These are phyloP conservation scores for Hirschioporus abietinus DNA, from an alignment of 768 basidiomycete genomes.

Conservation along the genomic window DNA sequence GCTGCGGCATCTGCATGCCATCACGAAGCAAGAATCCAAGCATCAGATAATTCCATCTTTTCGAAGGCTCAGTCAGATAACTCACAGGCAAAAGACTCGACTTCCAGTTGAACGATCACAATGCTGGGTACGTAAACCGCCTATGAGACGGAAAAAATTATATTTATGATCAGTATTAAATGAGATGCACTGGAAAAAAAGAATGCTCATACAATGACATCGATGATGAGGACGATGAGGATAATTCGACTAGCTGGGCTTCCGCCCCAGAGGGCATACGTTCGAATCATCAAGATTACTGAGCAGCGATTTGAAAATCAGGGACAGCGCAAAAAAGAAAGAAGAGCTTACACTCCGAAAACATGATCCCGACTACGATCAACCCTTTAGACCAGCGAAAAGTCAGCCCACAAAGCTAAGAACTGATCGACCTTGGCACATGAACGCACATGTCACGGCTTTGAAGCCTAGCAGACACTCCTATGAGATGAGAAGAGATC, in stretches of 20 bases:
- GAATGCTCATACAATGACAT: slow-evolving; percentile 19
- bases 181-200: too few species aligned
- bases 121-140: slow-evolving; percentile 27
- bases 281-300: slow-evolving; percentile 38
- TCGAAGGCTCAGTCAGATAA: background rate
- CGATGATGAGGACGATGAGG: slow-evolving; percentile 25
- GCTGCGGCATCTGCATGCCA: background rate
- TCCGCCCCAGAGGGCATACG: slow-evolving; percentile 40
- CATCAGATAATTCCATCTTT: background rate
- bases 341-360: slow-evolving; percentile 30
- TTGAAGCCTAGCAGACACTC: slow-evolving; percentile 23
- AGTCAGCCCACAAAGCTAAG: background rate
- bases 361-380: slow-evolving; percentile 30
- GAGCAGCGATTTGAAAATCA: background rate
- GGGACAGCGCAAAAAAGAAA: background rate
- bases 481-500: slow-evolving; percentile 9
- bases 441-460: slow-evolving; percentile 25
- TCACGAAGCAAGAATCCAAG: background rate
- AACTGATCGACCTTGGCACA: slow-evolving; percentile 4
- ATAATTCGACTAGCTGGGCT: slow-evolving; percentile 22
- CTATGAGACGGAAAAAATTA: too few species aligned
- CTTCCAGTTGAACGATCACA: slow-evolving; percentile 28
- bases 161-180: too few species aligned
- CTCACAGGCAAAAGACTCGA: slow-evolving; percentile 31
- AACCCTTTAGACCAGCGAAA: slow-evolving; percentile 24